These are phyloP conservation scores for Fraxinus cuspidata DNA, from an alignment of 257 asterid genomes.

Conservation along the genomic window DNA sequence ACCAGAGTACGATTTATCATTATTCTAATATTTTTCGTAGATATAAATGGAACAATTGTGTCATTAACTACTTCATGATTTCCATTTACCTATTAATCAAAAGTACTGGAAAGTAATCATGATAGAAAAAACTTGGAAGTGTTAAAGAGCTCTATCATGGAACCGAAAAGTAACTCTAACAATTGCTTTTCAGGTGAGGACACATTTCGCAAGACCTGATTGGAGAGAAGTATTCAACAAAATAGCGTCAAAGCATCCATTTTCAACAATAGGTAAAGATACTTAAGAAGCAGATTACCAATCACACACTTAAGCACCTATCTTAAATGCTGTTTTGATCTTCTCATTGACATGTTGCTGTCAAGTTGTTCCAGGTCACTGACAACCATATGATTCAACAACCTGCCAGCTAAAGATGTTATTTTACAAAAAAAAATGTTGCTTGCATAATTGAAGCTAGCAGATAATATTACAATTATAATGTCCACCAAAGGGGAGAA, in stretches of 20 bases:
- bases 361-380: slow-evolving; percentile 12
- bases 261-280: slow-evolving; percentile 72
- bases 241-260: slow-evolving; percentile 77
- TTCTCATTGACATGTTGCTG: neutral
- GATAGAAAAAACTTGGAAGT: neutral
- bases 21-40: neutral
- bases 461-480: neutral
- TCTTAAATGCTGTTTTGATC: neutral
- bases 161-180: neutral
- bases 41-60: neutral
- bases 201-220: slow-evolving; percentile 44
- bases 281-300: slow-evolving; percentile 11
- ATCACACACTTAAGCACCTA: neutral
- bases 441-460: neutral
- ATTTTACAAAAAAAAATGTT: neutral
- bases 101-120: neutral
- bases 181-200: slow-evolving; percentile 62
- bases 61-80: neutral
- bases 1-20: slow-evolving; percentile 60
- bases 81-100: neutral
- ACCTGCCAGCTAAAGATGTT: slow-evolving; percentile 2
- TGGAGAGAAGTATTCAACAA: slow-evolving; percentile 86
- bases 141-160: neutral
- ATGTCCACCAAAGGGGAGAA: neutral
- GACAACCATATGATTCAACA: neutral